phyloP scores from a whole-genome alignment of 2,329 filamentous ascomycete species.

The Chaetomiaceae sp. region DNA sequence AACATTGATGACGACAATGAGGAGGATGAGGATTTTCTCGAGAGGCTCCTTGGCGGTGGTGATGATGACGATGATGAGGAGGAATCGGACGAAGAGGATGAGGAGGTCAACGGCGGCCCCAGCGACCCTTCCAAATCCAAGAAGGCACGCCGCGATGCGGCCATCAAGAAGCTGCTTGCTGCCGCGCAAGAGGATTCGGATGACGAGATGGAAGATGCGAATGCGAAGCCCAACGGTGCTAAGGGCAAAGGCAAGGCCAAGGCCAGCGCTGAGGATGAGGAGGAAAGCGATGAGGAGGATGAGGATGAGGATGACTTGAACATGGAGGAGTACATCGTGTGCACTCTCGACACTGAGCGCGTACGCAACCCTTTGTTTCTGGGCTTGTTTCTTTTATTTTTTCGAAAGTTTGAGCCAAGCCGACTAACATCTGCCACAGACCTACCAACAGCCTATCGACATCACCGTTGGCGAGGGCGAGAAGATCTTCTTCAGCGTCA shows the following conservation, averaged over 20 bases:
- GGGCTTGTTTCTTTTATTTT: no score
- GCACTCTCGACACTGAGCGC: slow-evolving; percentile 89
- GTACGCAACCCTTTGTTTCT: no score
- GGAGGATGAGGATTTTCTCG: slow-evolving; percentile 62
- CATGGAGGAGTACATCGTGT: slow-evolving; percentile 87
- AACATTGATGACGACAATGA: slow-evolving; percentile 59
- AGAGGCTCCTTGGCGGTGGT: slow-evolving; percentile 47
- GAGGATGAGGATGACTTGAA: slow-evolving; percentile 61
- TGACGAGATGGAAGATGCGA: slow-evolving; percentile 71
- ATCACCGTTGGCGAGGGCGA: slow-evolving; percentile 87
- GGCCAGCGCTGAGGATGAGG: slow-evolving; percentile 56
- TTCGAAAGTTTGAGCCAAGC: no score
- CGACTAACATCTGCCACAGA: slow-evolving; percentile 48
- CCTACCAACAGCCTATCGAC: slow-evolving; percentile 92
- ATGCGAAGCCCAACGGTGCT: slow-evolving; percentile 50
- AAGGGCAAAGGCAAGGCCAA: slow-evolving; percentile 66
- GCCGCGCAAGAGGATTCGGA: slow-evolving; percentile 57
- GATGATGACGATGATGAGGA: slow-evolving; percentile 52
- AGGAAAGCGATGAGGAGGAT: slow-evolving; percentile 56
- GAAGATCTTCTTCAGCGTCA: slow-evolving; percentile 86
- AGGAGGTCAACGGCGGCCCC: slow-evolving; percentile 80
- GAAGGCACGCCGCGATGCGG: slow-evolving; percentile 75
- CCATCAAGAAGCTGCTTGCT: slow-evolving; percentile 71
- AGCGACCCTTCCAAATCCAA: slow-evolving; percentile 88
- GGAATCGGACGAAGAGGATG: slow-evolving; percentile 55